A percentile compares a stretch with the other conserved stretches of the same genome.
These are phyloP conservation scores for Escallonia rubra DNA, from an alignment of 129 eudicot species.

Conservation along the genomic window DNA sequence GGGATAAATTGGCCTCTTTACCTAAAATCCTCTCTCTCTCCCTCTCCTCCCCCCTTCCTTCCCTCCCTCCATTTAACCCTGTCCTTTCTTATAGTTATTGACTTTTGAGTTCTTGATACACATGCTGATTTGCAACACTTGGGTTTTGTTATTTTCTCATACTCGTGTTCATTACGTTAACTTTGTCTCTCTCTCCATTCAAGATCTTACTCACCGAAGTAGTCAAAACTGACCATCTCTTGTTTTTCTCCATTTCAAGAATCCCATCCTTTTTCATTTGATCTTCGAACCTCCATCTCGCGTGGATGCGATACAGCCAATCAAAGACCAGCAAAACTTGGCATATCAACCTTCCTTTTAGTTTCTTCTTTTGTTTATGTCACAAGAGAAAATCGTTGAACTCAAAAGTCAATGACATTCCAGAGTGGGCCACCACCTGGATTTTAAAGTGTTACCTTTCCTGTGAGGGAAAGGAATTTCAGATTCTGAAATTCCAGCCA, in stretches of 20 bases:
- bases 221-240: neutral
- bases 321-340: too few species aligned
- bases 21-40: too few species aligned
- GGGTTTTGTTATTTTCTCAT: conserved; percentile 17
- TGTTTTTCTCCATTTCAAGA: conserved; percentile 7
- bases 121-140: conserved; percentile 15
- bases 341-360: conserved; percentile 24
- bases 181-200: conserved; percentile 7
- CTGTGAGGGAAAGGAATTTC: too few species aligned
- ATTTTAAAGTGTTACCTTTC: too few species aligned
- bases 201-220: conserved; percentile 11
- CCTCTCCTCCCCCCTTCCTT: too few species aligned
- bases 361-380: too few species aligned
- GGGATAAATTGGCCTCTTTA: too few species aligned
- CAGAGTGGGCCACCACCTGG: too few species aligned
- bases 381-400: too few species aligned
- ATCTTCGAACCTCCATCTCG: neutral
- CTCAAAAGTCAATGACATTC: too few species aligned
- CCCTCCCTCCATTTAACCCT: conserved; percentile 37
- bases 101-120: conserved; percentile 24
- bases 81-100: conserved; percentile 27
- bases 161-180: conserved; percentile 3
- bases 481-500: too few species aligned
- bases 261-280: conserved; percentile 6
- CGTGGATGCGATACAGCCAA: conserved; percentile 29